Percentiles rank a stretch among this genome's conserved stretches.
These are phyloP conservation scores for Aspergillus hancockii DNA, from an alignment of 495 filamentous ascomycete species.

Conservation along the genomic window DNA sequence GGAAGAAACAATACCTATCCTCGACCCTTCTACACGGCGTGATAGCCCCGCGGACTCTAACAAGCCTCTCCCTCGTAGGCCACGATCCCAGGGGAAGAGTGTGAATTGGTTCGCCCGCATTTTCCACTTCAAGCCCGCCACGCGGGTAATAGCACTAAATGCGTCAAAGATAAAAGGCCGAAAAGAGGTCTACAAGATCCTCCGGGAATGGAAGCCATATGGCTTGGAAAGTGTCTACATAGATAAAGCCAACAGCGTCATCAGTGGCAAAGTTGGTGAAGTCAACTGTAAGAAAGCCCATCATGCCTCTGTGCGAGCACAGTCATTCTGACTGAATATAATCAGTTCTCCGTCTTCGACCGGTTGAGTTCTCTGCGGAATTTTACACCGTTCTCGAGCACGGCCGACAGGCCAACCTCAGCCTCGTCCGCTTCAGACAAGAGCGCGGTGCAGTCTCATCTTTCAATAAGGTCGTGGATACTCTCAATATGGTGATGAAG, in stretches of 20 bases:
- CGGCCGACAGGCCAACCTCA: slow-evolving; percentile 65
- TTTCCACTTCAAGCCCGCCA: slow-evolving; percentile 84
- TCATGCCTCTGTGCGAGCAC: not conserved
- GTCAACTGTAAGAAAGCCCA: slow-evolving; percentile 67
- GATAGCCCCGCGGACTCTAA: slow-evolving; percentile 17
- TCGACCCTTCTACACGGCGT: slow-evolving; percentile 18
- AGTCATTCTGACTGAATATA: not conserved
- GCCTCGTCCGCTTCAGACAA: slow-evolving; percentile 82
- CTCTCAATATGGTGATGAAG: slow-evolving; percentile 61
- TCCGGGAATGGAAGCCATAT: slow-evolving; percentile 76
- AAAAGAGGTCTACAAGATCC: slow-evolving; percentile 69
- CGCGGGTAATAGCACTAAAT: slow-evolving; percentile 69
- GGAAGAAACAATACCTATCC: slow-evolving; percentile 15
- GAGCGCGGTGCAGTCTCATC: slow-evolving; percentile 83
- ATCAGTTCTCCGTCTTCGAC: slow-evolving; percentile 70
- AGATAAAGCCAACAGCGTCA: slow-evolving; percentile 69
- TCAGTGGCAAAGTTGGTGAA: slow-evolving; percentile 73
- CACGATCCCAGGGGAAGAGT: slow-evolving; percentile 19
- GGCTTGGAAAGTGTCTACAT: slow-evolving; percentile 76
- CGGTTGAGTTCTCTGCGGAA: slow-evolving; percentile 77
- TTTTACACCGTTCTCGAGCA: slow-evolving; percentile 84
- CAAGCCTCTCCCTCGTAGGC: slow-evolving; percentile 19
- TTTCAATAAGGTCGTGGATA: slow-evolving; percentile 80
- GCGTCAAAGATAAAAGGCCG: slow-evolving; percentile 67
- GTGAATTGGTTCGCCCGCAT: slow-evolving; percentile 85